These are phyloP conservation scores for Alternaria sp. DNA, from an alignment of 2,329 filamentous ascomycete species.

Conservation along the genomic window DNA sequence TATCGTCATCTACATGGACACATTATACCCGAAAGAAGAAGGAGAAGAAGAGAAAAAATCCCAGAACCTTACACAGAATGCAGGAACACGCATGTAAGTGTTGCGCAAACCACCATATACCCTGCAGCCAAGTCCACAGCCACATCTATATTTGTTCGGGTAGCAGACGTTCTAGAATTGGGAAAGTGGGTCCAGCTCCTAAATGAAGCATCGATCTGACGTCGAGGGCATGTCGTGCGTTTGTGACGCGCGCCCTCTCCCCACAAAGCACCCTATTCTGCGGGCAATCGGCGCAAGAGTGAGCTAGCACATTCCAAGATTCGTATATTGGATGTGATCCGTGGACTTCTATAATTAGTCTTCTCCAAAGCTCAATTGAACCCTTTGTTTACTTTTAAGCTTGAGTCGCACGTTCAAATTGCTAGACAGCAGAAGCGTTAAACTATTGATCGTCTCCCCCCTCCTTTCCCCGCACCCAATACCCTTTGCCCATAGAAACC, in stretches of 20 bases:
- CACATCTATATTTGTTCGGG: slow-evolving; percentile 6
- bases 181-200: not conserved
- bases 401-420: not conserved
- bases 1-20: not conserved
- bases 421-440: slow-evolving; percentile 4
- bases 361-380: not conserved
- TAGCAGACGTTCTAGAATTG: not conserved
- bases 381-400: not conserved
- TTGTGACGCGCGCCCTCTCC: slow-evolving; percentile 20
- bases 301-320: slow-evolving; percentile 3
- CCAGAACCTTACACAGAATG: not conserved
- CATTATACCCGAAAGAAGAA: no score
- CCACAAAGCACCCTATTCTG: slow-evolving; percentile 15
- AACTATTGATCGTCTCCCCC: not conserved
- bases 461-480: slow-evolving; percentile 1
- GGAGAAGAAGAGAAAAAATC: no score
- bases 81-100: slow-evolving; percentile 3
- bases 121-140: not conserved
- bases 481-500: not conserved
- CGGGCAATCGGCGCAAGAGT: slow-evolving; percentile 8
- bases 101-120: slow-evolving; percentile 1
- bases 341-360: slow-evolving; percentile 8
- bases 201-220: slow-evolving; percentile 12
- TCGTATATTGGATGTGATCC: slow-evolving; percentile 2
- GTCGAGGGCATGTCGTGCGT: slow-evolving; percentile 9